Evolutionary conservation across 768 basidiomycete genomes (phyloP).

Genomic region (Leccinum variicolor): DNA sequence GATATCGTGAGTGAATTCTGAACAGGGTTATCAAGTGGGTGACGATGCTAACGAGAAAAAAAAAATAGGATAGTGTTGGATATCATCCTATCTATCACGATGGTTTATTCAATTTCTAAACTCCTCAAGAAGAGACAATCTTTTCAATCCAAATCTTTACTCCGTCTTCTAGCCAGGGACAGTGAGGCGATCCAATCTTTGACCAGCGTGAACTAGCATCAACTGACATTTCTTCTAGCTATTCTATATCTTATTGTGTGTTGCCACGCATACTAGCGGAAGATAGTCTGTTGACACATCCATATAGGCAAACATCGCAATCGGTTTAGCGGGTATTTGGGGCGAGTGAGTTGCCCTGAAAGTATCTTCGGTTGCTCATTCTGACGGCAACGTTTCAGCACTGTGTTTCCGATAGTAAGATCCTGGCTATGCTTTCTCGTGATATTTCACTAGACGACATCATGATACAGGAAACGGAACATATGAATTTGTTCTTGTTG

Average conservation of each 20-base stretch:
- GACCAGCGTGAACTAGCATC: neutral
- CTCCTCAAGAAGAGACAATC: neutral
- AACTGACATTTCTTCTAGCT: neutral
- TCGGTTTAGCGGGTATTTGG: neutral
- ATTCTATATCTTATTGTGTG: neutral
- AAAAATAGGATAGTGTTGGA: neutral
- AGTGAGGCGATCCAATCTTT: slow-evolving; percentile 7
- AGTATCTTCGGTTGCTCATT: neutral
- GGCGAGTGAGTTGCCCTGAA: slow-evolving; percentile 3
- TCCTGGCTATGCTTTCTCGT: neutral
- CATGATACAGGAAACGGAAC: neutral
- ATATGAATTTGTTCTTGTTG: neutral
- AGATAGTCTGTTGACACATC: neutral
- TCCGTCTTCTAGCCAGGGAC: slow-evolving; percentile 2
- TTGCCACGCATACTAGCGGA: neutral
- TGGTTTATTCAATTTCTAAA: slow-evolving; percentile 3
- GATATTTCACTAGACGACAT: neutral
- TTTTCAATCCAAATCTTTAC: neutral
- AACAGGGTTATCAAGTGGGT: no score
- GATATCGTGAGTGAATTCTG: neutral
- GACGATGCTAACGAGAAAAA: neutral
- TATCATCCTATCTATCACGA: neutral
- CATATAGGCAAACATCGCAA: neutral
- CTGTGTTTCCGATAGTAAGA: neutral
- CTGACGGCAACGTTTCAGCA: neutral